Evolutionary conservation across 2,329 filamentous ascomycete species (phyloP).

Genomic region (Colletotrichum musicola): DNA sequence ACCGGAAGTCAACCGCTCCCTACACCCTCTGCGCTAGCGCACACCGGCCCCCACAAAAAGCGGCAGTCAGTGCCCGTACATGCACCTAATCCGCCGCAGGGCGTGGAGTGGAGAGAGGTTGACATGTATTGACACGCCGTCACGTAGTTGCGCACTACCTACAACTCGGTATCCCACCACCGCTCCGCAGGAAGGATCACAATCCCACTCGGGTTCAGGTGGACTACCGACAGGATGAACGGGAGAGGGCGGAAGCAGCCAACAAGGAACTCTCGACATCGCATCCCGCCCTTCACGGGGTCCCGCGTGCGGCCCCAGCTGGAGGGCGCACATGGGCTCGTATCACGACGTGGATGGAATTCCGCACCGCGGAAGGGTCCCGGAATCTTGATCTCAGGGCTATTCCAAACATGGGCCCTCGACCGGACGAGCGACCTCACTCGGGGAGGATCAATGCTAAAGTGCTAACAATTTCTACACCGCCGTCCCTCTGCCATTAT

Average conservation of each 20-base stretch:
- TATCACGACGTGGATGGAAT: not conserved
- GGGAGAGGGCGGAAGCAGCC: not conserved
- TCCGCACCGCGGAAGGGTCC: not conserved
- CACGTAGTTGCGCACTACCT: too few species aligned
- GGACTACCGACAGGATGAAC: not conserved
- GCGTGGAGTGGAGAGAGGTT: slow-evolving; percentile 23
- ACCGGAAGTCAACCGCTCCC: too few species aligned
- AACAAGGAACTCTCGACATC: slow-evolving; percentile 4
- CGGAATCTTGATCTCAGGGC: not conserved
- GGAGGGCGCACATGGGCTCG: slow-evolving; percentile 2
- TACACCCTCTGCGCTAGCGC: slow-evolving; percentile 3
- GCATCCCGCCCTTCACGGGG: slow-evolving; percentile 17
- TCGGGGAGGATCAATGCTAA: not conserved
- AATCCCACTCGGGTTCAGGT: not conserved
- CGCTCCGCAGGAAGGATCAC: not conserved
- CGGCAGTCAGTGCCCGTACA: slow-evolving; percentile 12
- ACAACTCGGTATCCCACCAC: too few species aligned
- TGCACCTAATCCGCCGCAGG: slow-evolving; percentile 21
- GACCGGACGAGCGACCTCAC: not conserved
- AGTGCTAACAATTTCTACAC: not conserved
- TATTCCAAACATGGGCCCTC: too few species aligned
- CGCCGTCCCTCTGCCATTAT: too few species aligned
- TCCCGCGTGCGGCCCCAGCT: slow-evolving; percentile 5
- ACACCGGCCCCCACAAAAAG: not conserved
- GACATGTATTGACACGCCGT: not conserved